These are phyloP conservation scores for Ephemerocybe angulata DNA, from an alignment of 768 basidiomycete species.

Conservation along the genomic window DNA sequence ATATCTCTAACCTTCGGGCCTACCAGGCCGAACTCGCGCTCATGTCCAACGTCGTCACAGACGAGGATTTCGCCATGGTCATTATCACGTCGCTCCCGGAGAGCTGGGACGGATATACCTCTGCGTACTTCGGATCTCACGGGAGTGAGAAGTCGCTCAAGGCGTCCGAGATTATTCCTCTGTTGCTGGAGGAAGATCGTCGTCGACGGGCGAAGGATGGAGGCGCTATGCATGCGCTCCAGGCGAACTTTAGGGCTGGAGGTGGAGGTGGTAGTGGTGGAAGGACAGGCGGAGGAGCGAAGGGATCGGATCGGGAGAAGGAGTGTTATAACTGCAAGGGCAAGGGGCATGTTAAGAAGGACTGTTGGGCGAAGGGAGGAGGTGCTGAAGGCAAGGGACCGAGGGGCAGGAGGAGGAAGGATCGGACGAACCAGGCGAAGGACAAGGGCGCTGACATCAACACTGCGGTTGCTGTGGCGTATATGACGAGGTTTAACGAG, in stretches of 20 bases:
- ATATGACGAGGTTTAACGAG: background rate
- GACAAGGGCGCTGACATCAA: conserved; percentile 3
- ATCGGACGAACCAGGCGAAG: background rate
- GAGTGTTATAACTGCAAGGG: conserved; percentile 29
- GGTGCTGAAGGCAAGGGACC: conserved; percentile 33
- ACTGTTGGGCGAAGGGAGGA: conserved; percentile 37
- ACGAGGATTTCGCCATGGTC: conserved; percentile 23
- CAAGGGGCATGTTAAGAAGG: conserved; percentile 24
- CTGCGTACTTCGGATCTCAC: conserved; percentile 15
- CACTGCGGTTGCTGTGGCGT: background rate
- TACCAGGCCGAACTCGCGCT: conserved; percentile 18
- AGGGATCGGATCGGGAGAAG: too few relatives aligned
- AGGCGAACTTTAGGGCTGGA: background rate
- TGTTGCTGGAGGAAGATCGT: conserved; percentile 9
- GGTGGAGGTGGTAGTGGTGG: too few relatives aligned
- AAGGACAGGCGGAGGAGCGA: too few relatives aligned
- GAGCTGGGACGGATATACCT: conserved; percentile 21
- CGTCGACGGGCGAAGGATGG: background rate
- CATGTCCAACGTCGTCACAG: conserved; percentile 15
- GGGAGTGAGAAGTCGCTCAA: conserved; percentile 8
- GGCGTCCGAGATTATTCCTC: conserved; percentile 15
- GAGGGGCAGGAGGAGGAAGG: conserved; percentile 10
- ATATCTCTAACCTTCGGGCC: conserved; percentile 17
- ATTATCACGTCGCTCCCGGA: conserved; percentile 23
- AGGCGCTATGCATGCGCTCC: background rate